phyloP scores from a whole-genome alignment of 169 alveolate species.

The Babesia gibsoni region DNA sequence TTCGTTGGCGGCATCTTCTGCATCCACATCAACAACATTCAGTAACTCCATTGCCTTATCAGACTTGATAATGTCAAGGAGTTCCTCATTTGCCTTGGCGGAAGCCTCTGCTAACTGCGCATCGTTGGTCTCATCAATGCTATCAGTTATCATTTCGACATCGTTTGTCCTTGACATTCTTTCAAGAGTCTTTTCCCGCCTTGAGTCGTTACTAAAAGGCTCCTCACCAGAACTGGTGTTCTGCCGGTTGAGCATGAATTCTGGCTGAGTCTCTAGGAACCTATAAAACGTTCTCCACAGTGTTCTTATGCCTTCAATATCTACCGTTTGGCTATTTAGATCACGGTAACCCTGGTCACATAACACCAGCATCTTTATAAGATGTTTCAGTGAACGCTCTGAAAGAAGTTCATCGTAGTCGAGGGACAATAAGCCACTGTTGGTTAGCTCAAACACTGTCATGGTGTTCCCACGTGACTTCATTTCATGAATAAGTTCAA shows the following conservation, averaged over 20 bases:
- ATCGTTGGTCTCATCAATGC: too few relatives aligned
- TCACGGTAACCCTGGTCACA: neutral
- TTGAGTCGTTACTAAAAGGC: too few relatives aligned
- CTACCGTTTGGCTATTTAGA: neutral
- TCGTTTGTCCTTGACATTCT: too few relatives aligned
- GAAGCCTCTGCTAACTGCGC: too few relatives aligned
- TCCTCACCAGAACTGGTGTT: too few relatives aligned
- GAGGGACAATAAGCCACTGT: neutral
- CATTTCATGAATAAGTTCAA: neutral
- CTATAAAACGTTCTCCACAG: slow-evolving; percentile 9
- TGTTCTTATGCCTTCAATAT: neutral
- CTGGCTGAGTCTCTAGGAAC: slow-evolving; percentile 6
- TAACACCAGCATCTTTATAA: neutral
- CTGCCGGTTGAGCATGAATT: neutral
- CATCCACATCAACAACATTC: too few relatives aligned
- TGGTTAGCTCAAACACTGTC: neutral
- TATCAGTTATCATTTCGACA: too few relatives aligned
- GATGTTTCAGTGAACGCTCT: neutral
- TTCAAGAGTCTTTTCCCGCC: too few relatives aligned
- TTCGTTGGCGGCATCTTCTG: too few relatives aligned
- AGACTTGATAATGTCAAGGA: too few relatives aligned
- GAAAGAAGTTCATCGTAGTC: neutral
- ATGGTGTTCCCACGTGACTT: neutral
- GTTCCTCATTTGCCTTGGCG: too few relatives aligned
- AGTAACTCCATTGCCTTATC: too few relatives aligned